Evolutionary conservation across 805 yeast species (phyloP).

Genomic region (Hanseniaspora occidentalis): DNA sequence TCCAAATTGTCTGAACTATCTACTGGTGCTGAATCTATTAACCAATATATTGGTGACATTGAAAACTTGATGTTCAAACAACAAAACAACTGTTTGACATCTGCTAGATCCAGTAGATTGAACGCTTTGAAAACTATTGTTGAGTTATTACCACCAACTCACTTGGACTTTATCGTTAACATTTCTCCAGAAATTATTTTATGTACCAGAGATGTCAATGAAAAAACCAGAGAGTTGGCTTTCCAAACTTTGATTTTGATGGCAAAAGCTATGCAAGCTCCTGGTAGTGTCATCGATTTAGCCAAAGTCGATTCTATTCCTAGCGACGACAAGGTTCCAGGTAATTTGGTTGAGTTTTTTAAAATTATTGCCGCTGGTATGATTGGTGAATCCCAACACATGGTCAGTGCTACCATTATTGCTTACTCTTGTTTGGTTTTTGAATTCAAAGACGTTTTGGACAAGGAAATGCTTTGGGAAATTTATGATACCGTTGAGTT

Average conservation of each 20-base stretch:
- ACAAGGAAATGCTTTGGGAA: conserved; percentile 51
- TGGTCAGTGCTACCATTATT: conserved; percentile 93
- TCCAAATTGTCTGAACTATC: conserved; percentile 59
- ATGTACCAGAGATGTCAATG: conserved; percentile 85
- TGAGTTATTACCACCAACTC: conserved; percentile 47
- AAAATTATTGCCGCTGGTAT: conserved; percentile 94
- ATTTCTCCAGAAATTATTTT: conserved; percentile 78
- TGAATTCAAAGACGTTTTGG: conserved; percentile 65
- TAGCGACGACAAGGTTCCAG: conserved; percentile 31
- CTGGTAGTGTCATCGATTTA: conserved; percentile 37
- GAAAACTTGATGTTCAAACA: conserved; percentile 47
- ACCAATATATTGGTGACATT: conserved; percentile 41
- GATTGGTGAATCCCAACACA: conserved; percentile 86
- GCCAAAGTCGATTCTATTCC: conserved; percentile 53
- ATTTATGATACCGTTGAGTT: conserved; percentile 77
- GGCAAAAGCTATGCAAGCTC: conserved; percentile 63
- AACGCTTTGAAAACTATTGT: conserved; percentile 51
- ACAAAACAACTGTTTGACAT: conserved; percentile 44
- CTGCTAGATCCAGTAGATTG: conserved; percentile 75
- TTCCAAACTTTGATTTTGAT: conserved; percentile 63
- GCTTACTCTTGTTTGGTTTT: conserved; percentile 77
- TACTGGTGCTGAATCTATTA: conserved; percentile 43
- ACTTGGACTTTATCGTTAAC: conserved; percentile 68
- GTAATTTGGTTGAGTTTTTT: conserved; percentile 69
- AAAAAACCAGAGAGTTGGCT: conserved; percentile 75